Base-by-base conservation (phyloP, 2,329 filamentous ascomycete species). In the Botrytis aclada region DNA sequence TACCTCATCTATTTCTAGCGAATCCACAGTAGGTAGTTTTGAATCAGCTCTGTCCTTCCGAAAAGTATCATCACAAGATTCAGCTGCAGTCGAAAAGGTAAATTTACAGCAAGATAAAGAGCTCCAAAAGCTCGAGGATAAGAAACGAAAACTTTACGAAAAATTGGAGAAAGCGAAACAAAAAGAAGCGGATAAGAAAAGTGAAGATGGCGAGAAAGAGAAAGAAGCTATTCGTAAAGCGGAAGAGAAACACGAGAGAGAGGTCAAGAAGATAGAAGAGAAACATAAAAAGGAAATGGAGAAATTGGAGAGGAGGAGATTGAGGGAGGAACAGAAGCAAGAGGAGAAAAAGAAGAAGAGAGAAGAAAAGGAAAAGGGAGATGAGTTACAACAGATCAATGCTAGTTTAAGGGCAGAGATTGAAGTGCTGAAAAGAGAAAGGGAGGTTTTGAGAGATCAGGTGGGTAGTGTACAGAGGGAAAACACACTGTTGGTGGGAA, bases 231-330 rank as follows among this genome's bases (percentile, higher is more conserved):
- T 89, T 8, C 84, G 86, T 43, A 91, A 89, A 80, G 84, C 89
- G 12, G 86, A 87, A 43, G 88, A 91, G 79, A 90, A 88, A 78
- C 89, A 92, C 80, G 86, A 89, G 63, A 85, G 84, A 65, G 89
- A 92, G 75, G 80, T 90, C 0, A 87, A 88, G 61, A 92, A 91
- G 79, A 88, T 90, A 70, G 88, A 91, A 76, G 89, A 89, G 64
- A 91, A 90, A 76, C 90, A 90, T 77, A 86, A 87, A 75, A 86
- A 86, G 20, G 90, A 93, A 78, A 83, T 92, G 63, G 83, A 83
- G 75, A 91, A 90, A 81, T 82, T 92, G 3, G 88, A 93, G 75
- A 86, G 89, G 75, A 89, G 89, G 82, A 88, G 88, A 65, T 84
- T 85, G 73, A 86, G 86, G 73, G 92, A 94, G 78, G 84, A 88